Percentiles rank a stretch among this genome's conserved stretches.
These are phyloP conservation scores for Oryza officinalis DNA, from an alignment of 176 grass and related monocot species.

Conservation along the genomic window DNA sequence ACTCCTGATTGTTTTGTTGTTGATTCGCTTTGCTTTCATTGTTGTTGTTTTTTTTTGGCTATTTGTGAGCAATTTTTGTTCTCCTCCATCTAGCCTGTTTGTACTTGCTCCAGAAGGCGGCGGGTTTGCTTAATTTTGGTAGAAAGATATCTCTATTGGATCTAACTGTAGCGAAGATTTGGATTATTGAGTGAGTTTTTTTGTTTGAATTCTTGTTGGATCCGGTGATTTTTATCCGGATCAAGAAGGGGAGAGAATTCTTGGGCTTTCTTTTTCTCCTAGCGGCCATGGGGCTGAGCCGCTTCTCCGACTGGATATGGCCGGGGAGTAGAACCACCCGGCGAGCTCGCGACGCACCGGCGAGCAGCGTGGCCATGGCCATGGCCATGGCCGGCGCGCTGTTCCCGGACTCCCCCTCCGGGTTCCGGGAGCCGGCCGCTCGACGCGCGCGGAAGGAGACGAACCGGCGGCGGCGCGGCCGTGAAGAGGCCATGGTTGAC, in stretches of 20 bases:
- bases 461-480: constrained; percentile 20
- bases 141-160: constrained; percentile 30
- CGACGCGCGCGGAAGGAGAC: constrained; percentile 36
- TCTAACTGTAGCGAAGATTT: constrained; percentile 10
- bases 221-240: constrained; percentile 1
- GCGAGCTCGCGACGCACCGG: neutral
- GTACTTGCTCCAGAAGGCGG: constrained; percentile 12
- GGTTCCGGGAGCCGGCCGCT: constrained; percentile 47
- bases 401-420: constrained; percentile 57
- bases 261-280: neutral
- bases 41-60: neutral
- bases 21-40: neutral
- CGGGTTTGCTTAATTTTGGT: neutral
- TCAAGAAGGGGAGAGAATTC: neutral
- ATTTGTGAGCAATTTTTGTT: constrained; percentile 17
- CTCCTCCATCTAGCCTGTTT: constrained; percentile 27
- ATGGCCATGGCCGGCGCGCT: neutral
- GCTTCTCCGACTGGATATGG: constrained; percentile 61
- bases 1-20: neutral
- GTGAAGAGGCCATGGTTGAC: constrained; percentile 34
- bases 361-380: neutral
- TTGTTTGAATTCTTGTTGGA: neutral
- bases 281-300: constrained; percentile 57
- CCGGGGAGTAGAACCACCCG: constrained; percentile 28
- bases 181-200: neutral